These are phyloP conservation scores for Microbotryum scabiosae DNA, from an alignment of 1,284 basidiomycete genomes.

Conservation along the genomic window DNA sequence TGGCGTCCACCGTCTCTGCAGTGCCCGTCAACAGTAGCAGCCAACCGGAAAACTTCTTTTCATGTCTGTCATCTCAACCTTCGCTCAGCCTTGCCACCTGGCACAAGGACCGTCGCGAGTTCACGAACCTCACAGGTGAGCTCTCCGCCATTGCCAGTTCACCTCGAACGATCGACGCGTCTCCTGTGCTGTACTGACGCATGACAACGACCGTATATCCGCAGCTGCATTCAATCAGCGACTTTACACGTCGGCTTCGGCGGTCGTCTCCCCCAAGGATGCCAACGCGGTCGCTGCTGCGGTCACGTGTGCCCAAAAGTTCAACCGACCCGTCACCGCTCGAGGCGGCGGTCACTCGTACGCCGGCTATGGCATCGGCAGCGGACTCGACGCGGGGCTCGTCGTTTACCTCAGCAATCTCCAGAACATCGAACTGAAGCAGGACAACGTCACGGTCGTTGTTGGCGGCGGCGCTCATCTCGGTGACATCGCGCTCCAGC, in stretches of 20 bases:
- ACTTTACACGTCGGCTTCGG: constrained; percentile 37
- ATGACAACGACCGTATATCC: no score
- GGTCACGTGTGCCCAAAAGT: constrained; percentile 33
- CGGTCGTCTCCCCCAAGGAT: constrained; percentile 34
- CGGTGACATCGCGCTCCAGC: constrained; percentile 39
- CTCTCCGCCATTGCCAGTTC: no score
- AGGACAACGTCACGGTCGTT: constrained; percentile 25
- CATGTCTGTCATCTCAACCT: no score
- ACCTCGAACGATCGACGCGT: no score
- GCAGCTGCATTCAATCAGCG: constrained; percentile 39
- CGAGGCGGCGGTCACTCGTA: constrained; percentile 41
- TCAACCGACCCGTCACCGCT: constrained; percentile 34
- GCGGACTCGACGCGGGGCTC: constrained; percentile 33
- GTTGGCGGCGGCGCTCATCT: constrained; percentile 37
- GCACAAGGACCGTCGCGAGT: no score
- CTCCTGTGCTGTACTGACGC: no score
- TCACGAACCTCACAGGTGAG: no score
- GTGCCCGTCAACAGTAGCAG: no score
- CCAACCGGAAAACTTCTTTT: no score
- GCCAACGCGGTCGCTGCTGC: constrained; percentile 32
- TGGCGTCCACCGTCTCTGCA: no score
- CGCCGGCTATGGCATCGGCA: constrained; percentile 35
- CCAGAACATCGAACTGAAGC: constrained; percentile 16
- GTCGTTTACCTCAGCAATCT: constrained; percentile 31
- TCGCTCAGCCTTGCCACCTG: no score